Base-by-base conservation (phyloP, 1,284 basidiomycete species). In the Dichomitus squalens region DNA sequence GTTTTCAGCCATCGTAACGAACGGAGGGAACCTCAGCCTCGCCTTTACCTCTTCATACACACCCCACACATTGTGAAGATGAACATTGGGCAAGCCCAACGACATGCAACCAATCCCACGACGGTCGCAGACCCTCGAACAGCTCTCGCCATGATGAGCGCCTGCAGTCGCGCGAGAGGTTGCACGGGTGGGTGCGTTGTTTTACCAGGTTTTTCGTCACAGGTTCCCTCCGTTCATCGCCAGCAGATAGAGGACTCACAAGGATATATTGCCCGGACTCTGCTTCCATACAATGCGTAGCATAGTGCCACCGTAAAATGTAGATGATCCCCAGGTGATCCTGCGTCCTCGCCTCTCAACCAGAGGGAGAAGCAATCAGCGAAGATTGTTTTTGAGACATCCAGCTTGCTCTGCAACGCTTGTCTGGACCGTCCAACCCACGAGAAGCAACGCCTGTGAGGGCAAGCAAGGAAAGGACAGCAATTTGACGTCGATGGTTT, bases 161-260 rank as follows among this genome's bases (percentile, higher is more conserved):
- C 39, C 34, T 21, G 43, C 27, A n/a, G 29, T 11, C 18, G 31
- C 44, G 34, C 29, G 49, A 33, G 47, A 56, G 59, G 63, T 57
- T 53, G 52, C 59, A 67, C 70, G 74, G 75, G 73, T 58, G 85
- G 88, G 78, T 87, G 84, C 75, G 83, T 91, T 71, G 81, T 77
- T 87, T 92, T 92, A 92, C 90, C 90, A 92, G 89, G 86, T 77
- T 87, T 83, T 75, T 92, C 89, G 73, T 92, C 90, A 71, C 81
- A 70, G 87, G 82, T 55, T 27, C 54, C 55, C 53, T 34, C 48
- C 34, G 40, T 49, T 33, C 53, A 62, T 49, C 43, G 31, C 47
- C 39, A 55, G 56, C 51, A 53, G 53, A 58, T 60, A 60, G 50
- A 38, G 40, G 61, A 75, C 68, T 76, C 74, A 73, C 64, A 68